These are phyloP conservation scores for Cardiospermum halicacabum DNA, from an alignment of 345 rosid genomes.

Conservation along the genomic window DNA sequence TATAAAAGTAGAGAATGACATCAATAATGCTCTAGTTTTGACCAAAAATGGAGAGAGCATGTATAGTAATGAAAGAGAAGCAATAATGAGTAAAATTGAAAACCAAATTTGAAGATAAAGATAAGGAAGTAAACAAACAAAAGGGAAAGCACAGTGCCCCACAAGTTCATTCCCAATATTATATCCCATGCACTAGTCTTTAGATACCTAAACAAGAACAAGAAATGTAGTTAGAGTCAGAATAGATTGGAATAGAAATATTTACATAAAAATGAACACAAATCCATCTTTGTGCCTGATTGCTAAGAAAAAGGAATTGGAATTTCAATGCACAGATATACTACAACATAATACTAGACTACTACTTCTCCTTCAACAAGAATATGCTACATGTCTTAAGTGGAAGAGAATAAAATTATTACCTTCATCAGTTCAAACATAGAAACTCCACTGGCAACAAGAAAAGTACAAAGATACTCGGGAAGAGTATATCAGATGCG, in stretches of 20 bases:
- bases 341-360: neutral
- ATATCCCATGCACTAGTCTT: conserved; percentile 91
- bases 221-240: neutral
- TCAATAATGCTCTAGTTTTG: too few species aligned
- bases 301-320: neutral
- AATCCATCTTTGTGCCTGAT: neutral
- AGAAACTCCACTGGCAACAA: conserved; percentile 95
- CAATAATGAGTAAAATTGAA: too few species aligned
- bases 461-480: conserved; percentile 72
- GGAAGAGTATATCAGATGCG: conserved; percentile 79
- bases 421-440: conserved; percentile 87
- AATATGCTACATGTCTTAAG: neutral
- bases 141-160: too few species aligned
- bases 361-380: neutral
- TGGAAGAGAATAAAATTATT: neutral
- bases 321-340: neutral
- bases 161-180: conserved; percentile 93
- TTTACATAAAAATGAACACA: neutral
- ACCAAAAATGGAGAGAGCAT: too few species aligned
- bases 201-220: conserved; percentile 51
- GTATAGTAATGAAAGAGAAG: too few species aligned
- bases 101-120: too few species aligned
- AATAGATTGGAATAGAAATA: neutral
- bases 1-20: too few species aligned
- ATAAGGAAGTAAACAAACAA: too few species aligned